phyloP scores from a whole-genome alignment of 345 rosid species.

The Clarkia xantiana region DNA sequence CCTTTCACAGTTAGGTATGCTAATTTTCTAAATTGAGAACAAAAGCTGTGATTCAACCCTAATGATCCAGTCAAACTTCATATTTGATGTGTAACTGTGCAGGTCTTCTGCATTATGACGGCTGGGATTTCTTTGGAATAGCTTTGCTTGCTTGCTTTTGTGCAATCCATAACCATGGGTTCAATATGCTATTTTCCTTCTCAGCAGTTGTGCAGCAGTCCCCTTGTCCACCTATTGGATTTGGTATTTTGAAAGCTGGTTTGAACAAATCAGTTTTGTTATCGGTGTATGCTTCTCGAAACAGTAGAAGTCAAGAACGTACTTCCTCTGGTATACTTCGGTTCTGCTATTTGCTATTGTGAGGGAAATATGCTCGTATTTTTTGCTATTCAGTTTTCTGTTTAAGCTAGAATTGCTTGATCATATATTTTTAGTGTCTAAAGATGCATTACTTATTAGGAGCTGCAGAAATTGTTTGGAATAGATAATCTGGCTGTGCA shows the following conservation, averaged over 20 bases:
- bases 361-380: background rate
- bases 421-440: too few relatives aligned
- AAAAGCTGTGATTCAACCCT: background rate
- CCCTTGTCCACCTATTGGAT: conserved; percentile 79
- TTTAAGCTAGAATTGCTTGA: background rate
- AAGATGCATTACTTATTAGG: too few relatives aligned
- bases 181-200: conserved; percentile 83
- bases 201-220: conserved; percentile 84
- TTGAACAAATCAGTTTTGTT: conserved; percentile 90
- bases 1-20: conserved; percentile 63
- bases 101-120: conserved; percentile 68
- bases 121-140: conserved; percentile 89
- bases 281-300: conserved; percentile 67
- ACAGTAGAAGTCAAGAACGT: conserved; percentile 32
- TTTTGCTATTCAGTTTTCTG: background rate
- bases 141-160: conserved; percentile 90
- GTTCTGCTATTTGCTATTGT: conserved; percentile 1
- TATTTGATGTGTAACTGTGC: conserved; percentile 18
- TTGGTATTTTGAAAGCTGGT: conserved; percentile 93
- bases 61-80: background rate
- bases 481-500: too few relatives aligned
- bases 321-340: conserved; percentile 64
- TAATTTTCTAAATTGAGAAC: conserved; percentile 1
- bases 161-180: conserved; percentile 90
- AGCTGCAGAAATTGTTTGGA: too few relatives aligned